These are phyloP conservation scores for Acacia pycnantha DNA, from an alignment of 331 rosid species.

Conservation along the genomic window DNA sequence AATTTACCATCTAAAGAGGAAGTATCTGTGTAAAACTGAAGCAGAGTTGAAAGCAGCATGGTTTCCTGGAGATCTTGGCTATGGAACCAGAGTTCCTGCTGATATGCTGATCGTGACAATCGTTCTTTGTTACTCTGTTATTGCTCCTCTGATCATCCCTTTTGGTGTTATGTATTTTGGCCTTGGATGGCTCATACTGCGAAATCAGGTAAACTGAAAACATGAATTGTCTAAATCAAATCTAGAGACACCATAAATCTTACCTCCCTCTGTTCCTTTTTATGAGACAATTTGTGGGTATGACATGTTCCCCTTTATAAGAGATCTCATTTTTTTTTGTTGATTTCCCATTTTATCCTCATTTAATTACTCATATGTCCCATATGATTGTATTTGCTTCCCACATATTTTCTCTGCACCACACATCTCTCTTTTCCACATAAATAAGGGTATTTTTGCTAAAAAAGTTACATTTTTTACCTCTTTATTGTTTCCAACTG, in stretches of 20 bases:
- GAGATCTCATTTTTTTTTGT: no score
- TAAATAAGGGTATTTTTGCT: no score
- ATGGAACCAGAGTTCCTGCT: slow-evolving; percentile 75
- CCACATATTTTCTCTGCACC: no score
- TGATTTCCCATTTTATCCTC: no score
- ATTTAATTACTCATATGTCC: no score
- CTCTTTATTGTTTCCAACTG: no score
- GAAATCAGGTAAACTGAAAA: slow-evolving; percentile 68
- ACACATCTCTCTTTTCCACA: no score
- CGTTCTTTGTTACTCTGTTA: slow-evolving; percentile 84
- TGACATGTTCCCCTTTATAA: no score
- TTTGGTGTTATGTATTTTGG: slow-evolving; percentile 81
- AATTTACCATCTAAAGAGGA: slow-evolving; percentile 83
- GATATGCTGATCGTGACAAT: slow-evolving; percentile 76
- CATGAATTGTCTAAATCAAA: not conserved
- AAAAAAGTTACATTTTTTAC: no score
- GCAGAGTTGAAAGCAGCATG: slow-evolving; percentile 84
- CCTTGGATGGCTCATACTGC: slow-evolving; percentile 86
- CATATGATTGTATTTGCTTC: no score
- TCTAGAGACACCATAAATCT: not conserved
- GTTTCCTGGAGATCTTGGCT: slow-evolving; percentile 80
- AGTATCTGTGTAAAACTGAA: slow-evolving; percentile 77
- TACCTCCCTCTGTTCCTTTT: no score
- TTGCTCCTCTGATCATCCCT: slow-evolving; percentile 81
- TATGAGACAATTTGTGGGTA: no score